These are phyloP conservation scores for Coemansia asiatica DNA, from an alignment of 192 early-diverging fungal species.

Conservation along the genomic window DNA sequence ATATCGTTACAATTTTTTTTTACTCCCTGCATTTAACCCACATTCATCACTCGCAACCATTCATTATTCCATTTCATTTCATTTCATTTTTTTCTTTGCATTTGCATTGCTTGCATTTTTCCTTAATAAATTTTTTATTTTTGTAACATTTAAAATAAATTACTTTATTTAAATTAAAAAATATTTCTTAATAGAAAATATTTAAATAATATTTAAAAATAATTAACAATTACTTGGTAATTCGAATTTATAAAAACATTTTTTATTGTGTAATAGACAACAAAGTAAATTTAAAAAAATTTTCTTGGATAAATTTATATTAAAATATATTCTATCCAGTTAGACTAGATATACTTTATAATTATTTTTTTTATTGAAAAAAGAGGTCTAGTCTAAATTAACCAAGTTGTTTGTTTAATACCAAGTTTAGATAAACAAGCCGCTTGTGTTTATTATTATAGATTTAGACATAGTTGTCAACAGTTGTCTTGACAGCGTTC, in stretches of 20 bases:
- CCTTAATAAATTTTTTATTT: too few species aligned
- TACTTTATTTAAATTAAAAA: conserved; percentile 1
- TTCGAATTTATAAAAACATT: too few species aligned
- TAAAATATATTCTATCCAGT: too few species aligned
- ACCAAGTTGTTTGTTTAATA: too few species aligned
- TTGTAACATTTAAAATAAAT: not conserved
- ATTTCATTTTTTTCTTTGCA: not conserved
- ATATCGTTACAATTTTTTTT: too few species aligned
- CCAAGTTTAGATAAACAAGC: not conserved
- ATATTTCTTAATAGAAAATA: not conserved
- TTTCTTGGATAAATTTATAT: too few species aligned
- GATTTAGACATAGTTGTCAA: conserved; percentile 52
- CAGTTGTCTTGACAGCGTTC: conserved; percentile 58
- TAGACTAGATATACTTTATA: too few species aligned
- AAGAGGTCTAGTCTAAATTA: too few species aligned
- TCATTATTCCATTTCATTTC: too few species aligned
- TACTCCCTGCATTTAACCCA: not conserved
- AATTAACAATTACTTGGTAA: not conserved
- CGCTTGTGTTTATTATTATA: not conserved
- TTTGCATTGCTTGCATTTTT: not conserved
- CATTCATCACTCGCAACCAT: not conserved
- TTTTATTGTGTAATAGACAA: too few species aligned
- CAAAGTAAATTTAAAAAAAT: too few species aligned
- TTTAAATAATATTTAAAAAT: not conserved
- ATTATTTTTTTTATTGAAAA: too few species aligned